Conservation (phyloP, 805 yeast genomes). For the Ogataea dorogensis region DNA sequence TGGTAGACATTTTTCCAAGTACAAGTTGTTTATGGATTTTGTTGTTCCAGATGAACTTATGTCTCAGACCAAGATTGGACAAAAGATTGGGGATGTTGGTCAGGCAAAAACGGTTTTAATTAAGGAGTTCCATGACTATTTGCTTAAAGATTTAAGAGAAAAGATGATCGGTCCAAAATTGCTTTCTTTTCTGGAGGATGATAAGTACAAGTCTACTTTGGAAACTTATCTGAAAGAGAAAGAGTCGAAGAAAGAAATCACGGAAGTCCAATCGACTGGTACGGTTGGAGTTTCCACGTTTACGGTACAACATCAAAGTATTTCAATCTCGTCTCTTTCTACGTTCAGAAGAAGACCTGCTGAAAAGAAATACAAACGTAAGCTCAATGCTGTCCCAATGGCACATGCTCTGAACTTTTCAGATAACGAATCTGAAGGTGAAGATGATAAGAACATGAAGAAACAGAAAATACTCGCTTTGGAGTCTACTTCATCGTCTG, state of each 20-base stretch:
- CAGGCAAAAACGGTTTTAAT: constrained; percentile 59
- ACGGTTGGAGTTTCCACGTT: constrained; percentile 18
- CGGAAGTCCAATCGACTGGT: constrained; percentile 1
- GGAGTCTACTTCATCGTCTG: constrained; percentile 20
- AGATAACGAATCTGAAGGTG: constrained; percentile 31
- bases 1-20: constrained; percentile 49
- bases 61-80: constrained; percentile 29
- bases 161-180: constrained; percentile 69
- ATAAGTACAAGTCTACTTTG: constrained; percentile 50
- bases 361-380: constrained; percentile 28
- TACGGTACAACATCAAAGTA: constrained; percentile 25
- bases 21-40: constrained; percentile 56
- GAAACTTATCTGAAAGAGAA: constrained; percentile 35
- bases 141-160: constrained; percentile 71
- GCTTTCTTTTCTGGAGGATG: constrained; percentile 57
- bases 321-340: constrained; percentile 22
- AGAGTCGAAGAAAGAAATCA: constrained; percentile 19
- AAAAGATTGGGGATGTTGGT: constrained; percentile 40
- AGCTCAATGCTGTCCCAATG: constrained; percentile 44
- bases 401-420: constrained; percentile 52
- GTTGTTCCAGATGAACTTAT: constrained; percentile 46
- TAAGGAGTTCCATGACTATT: constrained; percentile 60
- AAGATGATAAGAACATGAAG: constrained; percentile 17
- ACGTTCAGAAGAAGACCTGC: constrained; percentile 46
- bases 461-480: constrained; percentile 15